A percentile compares a stretch with the other conserved stretches of the same genome.
These are phyloP conservation scores for Aspergillus viridinutans DNA, from an alignment of 2,329 filamentous ascomycete species.

Conservation along the genomic window DNA sequence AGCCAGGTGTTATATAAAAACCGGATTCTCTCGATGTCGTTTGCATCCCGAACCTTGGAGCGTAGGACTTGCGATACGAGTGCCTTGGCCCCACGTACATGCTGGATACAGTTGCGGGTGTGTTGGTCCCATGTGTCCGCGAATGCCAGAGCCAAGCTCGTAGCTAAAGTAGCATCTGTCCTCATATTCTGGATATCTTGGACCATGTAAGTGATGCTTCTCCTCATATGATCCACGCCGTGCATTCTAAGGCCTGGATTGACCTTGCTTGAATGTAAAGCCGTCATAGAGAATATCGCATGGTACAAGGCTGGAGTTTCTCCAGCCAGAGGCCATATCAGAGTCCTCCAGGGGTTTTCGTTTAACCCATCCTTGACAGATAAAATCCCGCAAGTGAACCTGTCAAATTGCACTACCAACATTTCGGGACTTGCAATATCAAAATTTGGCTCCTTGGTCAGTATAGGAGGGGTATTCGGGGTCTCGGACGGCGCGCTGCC, in stretches of 20 bases:
- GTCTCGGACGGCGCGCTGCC: slow-evolving; percentile 33
- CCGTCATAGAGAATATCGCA: slow-evolving; percentile 64
- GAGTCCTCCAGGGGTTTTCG: slow-evolving; percentile 68
- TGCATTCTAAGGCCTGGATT: slow-evolving; percentile 54
- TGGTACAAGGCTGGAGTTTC: slow-evolving; percentile 63
- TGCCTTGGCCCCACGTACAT: slow-evolving; percentile 63
- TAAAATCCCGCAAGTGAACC: slow-evolving; percentile 64
- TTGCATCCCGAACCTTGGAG: slow-evolving; percentile 38
- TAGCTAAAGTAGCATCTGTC: slow-evolving; percentile 62
- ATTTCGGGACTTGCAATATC: slow-evolving; percentile 55
- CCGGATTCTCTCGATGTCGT: slow-evolving; percentile 53
- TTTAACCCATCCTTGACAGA: slow-evolving; percentile 65
- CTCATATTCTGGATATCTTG: slow-evolving; percentile 60
- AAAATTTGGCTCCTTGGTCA: slow-evolving; percentile 48
- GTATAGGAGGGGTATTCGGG: slow-evolving; percentile 21
- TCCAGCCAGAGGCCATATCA: slow-evolving; percentile 65
- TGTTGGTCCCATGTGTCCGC: slow-evolving; percentile 69
- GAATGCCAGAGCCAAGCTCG: slow-evolving; percentile 65
- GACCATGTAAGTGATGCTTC: slow-evolving; percentile 56
- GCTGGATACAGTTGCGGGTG: slow-evolving; percentile 64
- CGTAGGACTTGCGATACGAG: slow-evolving; percentile 58
- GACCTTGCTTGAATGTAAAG: slow-evolving; percentile 62
- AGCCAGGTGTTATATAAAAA: slow-evolving; percentile 70
- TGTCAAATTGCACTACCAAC: slow-evolving; percentile 60
- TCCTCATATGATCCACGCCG: slow-evolving; percentile 66